These are phyloP conservation scores for Aspergillus hiratsukae DNA, from an alignment of 2,329 filamentous ascomycete species.

Conservation along the genomic window DNA sequence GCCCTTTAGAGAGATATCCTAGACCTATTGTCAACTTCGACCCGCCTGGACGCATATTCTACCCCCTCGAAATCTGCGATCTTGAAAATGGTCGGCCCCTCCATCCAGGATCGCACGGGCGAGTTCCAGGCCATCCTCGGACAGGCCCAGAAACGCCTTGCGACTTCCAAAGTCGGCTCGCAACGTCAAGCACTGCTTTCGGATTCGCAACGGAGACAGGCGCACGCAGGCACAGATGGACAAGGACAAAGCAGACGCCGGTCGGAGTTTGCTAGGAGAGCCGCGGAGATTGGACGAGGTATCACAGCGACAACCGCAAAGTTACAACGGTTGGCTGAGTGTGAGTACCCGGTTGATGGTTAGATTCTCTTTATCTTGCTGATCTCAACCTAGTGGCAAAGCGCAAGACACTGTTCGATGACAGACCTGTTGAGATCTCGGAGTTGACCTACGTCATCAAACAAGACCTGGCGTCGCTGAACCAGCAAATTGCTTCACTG, in stretches of 20 bases:
- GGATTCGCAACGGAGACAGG: constrained; percentile 58
- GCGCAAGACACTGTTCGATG: constrained; percentile 94
- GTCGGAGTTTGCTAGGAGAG: constrained; percentile 89
- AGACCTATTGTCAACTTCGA: not conserved
- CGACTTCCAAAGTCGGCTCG: constrained; percentile 68
- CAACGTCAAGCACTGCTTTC: constrained; percentile 77
- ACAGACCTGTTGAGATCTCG: constrained; percentile 93
- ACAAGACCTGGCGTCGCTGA: constrained; percentile 81
- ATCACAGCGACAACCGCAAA: constrained; percentile 93
- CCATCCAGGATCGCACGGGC: constrained; percentile 92
- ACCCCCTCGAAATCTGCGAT: not conserved
- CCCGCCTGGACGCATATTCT: not conserved
- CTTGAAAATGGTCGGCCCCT: constrained; percentile 52
- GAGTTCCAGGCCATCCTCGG: constrained; percentile 91
- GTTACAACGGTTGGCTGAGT: constrained; percentile 83
- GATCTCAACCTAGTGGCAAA: constrained; percentile 64
- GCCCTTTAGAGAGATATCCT: not conserved
- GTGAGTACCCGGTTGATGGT: constrained; percentile 42
- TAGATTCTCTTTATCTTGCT: constrained; percentile 1
- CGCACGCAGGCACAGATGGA: constrained; percentile 58
- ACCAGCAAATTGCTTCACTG: constrained; percentile 81
- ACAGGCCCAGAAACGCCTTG: constrained; percentile 77
- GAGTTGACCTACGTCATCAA: constrained; percentile 97
- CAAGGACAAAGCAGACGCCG: constrained; percentile 47
- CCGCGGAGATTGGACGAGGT: constrained; percentile 84